Base-by-base conservation (phyloP, 2,329 filamentous ascomycete species). In the Malbranchea zuffiana region DNA sequence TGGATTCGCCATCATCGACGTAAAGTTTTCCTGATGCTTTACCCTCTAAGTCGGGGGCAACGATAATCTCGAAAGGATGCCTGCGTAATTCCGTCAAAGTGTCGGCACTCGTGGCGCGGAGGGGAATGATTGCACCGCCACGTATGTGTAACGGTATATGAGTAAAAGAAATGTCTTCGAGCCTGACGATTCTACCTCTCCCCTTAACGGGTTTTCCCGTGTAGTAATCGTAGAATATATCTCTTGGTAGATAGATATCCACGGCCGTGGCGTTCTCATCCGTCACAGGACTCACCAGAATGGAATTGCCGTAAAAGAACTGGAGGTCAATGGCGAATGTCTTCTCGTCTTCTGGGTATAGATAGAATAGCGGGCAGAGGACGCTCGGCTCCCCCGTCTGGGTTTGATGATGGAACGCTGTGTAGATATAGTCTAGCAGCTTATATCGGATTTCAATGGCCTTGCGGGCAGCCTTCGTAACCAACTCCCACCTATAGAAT, bases 401-500 rank as follows among this genome's bases (percentile, higher is more conserved):
- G 19, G 67, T 70, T 53, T 82, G 72, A 39, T 62, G 59, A 52
- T 77, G 65, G 47, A 85, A 66, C 0, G 76, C 74, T 1, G 82
- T 86, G 65, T 88, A 87, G 42, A 83, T 68, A 60, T 87, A 87
- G 50, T 86, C 82, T 8, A 87, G 66, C n/a, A 87, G 65, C 20
- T 72, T 69, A 61, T 87, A 87, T n/a, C 82, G 72, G 32, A 77
- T 75, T 19, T 71, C 70, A 48, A 87, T 84, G 12, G 76, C 79
- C 41, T 74, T 78, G 38, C 69, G 71, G 0, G 80, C 80, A 0
- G 79, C 77, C 6, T 68, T 60, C 0, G 79, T 66, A 4, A 82
- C 79, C 1, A 64, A 58, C 0, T 66, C 60, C 77, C 79, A 86
- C 30, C 65, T 70, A 57, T 86, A 88, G 54, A 82, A 80, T 52